A percentile compares a stretch with the other conserved stretches of the same genome.
phyloP scores from a whole-genome alignment of 164 flowering plant genomes.

The Vitis rotundifolia region DNA sequence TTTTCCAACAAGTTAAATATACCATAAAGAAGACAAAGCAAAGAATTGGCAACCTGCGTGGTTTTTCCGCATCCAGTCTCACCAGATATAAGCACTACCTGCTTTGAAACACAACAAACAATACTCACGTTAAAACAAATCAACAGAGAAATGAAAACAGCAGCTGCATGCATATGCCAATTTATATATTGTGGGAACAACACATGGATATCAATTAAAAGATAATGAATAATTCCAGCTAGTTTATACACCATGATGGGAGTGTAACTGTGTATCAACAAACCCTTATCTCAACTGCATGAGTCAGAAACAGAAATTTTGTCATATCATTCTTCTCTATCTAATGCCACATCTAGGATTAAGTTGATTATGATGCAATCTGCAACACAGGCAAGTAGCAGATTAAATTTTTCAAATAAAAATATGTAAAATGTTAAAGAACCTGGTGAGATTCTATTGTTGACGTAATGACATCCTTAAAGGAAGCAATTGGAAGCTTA shows the following conservation, averaged over 20 bases:
- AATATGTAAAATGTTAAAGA: conserved; percentile 8
- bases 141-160: neutral
- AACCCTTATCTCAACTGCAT: neutral
- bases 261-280: neutral
- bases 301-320: neutral
- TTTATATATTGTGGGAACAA: too few relatives aligned
- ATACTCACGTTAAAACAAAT: neutral
- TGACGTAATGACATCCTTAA: conserved; percentile 66
- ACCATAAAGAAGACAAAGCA: conserved; percentile 14
- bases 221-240: too few relatives aligned
- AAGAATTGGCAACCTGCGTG: conserved; percentile 72
- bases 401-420: neutral
- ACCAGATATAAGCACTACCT: conserved; percentile 95
- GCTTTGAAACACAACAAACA: conserved; percentile 21
- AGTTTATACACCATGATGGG: too few relatives aligned
- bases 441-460: conserved; percentile 84
- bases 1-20: neutral
- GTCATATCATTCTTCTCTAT: neutral
- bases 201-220: too few relatives aligned
- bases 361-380: neutral
- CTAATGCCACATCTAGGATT: neutral
- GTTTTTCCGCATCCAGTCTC: conserved; percentile 99
- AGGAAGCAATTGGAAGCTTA: conserved; percentile 87
- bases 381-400: neutral
- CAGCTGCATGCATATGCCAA: too few relatives aligned